Percentiles rank a stretch among this genome's conserved stretches.
phyloP scores from a whole-genome alignment of 192 early-diverging fungal genomes.

The Podila epigama region DNA sequence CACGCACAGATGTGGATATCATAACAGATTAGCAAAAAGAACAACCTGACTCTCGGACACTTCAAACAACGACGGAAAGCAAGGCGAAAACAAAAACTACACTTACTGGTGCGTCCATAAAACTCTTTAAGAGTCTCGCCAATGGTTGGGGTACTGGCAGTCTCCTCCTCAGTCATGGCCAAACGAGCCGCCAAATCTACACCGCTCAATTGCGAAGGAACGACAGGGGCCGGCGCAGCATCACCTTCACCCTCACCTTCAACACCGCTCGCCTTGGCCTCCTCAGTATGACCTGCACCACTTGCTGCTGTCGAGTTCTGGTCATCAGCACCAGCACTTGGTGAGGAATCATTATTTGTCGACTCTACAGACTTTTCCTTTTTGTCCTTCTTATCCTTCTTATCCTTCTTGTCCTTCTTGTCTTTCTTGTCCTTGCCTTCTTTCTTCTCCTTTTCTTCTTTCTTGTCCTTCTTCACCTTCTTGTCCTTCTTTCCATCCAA shows the following conservation, averaged over 20 bases:
- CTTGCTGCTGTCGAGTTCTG: slow-evolving; percentile 24
- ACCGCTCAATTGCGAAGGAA: slow-evolving; percentile 44
- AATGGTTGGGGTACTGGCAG: slow-evolving; percentile 44
- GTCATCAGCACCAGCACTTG: slow-evolving; percentile 35
- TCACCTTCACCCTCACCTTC: neutral
- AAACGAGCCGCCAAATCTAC: slow-evolving; percentile 43
- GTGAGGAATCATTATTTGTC: slow-evolving; percentile 35
- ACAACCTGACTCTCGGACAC: neutral
- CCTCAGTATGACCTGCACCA: slow-evolving; percentile 15
- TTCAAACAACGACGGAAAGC: neutral
- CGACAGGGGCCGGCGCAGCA: slow-evolving; percentile 4
- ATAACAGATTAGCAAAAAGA: neutral
- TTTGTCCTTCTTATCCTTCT: slow-evolving; percentile 20
- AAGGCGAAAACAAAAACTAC: neutral
- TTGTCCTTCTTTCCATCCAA: slow-evolving; percentile 28
- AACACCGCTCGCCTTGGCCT: neutral
- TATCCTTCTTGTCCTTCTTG: slow-evolving; percentile 12
- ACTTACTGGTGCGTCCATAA: slow-evolving; percentile 56
- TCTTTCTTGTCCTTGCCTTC: slow-evolving; percentile 15
- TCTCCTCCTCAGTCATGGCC: slow-evolving; percentile 52
- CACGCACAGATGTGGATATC: neutral
- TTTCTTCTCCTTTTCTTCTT: slow-evolving; percentile 10
- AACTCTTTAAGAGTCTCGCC: slow-evolving; percentile 56
- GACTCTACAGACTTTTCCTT: slow-evolving; percentile 40
- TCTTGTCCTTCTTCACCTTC: slow-evolving; percentile 23